These are phyloP conservation scores for Vitis amurensis DNA, from an alignment of 164 flowering plant genomes.

Conservation along the genomic window DNA sequence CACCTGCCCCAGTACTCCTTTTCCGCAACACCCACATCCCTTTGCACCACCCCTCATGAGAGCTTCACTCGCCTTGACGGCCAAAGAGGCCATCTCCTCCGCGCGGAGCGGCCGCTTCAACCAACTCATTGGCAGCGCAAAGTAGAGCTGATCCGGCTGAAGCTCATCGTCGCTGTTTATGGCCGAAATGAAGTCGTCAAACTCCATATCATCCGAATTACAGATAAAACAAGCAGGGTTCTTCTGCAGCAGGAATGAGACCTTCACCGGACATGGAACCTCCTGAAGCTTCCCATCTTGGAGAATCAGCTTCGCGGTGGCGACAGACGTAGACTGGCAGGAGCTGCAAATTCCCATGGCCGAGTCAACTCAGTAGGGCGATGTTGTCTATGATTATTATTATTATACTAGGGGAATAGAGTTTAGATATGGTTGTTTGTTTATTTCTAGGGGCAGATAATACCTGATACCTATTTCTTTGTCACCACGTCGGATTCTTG, in stretches of 20 bases:
- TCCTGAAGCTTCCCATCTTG: slow-evolving; percentile 58
- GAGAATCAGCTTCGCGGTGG: slow-evolving; percentile 52
- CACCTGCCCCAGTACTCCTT: not conserved
- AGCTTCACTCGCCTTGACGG: slow-evolving; percentile 55
- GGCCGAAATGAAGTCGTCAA: slow-evolving; percentile 46
- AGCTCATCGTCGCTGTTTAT: slow-evolving; percentile 49
- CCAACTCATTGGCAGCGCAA: slow-evolving; percentile 44
- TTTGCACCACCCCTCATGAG: slow-evolving; percentile 5
- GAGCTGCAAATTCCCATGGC: slow-evolving; percentile 32
- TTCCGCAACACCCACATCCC: not conserved
- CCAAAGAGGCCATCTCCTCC: slow-evolving; percentile 67
- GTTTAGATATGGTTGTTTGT: too few species aligned
- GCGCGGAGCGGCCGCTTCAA: slow-evolving; percentile 37
- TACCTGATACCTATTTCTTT: too few species aligned
- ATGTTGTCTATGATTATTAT: too few species aligned
- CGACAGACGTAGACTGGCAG: slow-evolving; percentile 33
- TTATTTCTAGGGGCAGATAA: too few species aligned
- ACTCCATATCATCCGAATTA: slow-evolving; percentile 71
- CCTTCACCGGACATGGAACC: slow-evolving; percentile 50
- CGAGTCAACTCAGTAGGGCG: too few species aligned
- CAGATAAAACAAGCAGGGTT: slow-evolving; percentile 50
- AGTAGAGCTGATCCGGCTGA: slow-evolving; percentile 55
- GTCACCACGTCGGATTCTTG: too few species aligned
- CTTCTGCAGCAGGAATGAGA: slow-evolving; percentile 38
- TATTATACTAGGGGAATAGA: too few species aligned